Conservation (phyloP, 2,329 filamentous ascomycete species). For the Neofusicoccum laricinum region DNA sequence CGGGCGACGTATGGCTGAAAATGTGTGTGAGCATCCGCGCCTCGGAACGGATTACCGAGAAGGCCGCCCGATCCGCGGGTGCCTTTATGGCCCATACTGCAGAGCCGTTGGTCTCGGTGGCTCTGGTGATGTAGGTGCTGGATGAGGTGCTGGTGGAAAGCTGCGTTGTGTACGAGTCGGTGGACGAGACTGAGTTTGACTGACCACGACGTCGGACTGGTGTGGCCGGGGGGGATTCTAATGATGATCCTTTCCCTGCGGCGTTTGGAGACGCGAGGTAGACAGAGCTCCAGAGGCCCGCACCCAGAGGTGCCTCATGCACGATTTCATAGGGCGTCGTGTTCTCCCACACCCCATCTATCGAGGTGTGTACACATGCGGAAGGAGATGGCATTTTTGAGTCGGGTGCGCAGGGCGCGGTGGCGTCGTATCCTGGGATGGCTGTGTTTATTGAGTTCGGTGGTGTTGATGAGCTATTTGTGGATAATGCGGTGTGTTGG, state of each 20-base stretch:
- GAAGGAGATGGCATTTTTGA: neutral
- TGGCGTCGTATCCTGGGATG: neutral
- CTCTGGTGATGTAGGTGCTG: slow-evolving; percentile 26
- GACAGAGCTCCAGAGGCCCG: slow-evolving; percentile 37
- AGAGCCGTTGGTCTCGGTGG: neutral
- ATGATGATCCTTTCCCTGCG: neutral
- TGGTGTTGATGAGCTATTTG: neutral
- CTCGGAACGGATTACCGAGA: slow-evolving; percentile 31
- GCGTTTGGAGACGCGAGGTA: slow-evolving; percentile 27
- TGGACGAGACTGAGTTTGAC: slow-evolving; percentile 7
- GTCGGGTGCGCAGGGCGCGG: neutral
- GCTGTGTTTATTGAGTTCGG: neutral
- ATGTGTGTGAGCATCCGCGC: slow-evolving; percentile 33
- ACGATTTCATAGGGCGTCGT: slow-evolving; percentile 17
- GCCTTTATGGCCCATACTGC: slow-evolving; percentile 33
- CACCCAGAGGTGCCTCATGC: slow-evolving; percentile 28
- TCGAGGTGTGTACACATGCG: neutral
- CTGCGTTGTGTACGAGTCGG: slow-evolving; percentile 4
- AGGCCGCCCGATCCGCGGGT: slow-evolving; percentile 29
- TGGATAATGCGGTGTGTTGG: neutral
- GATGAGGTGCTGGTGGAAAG: slow-evolving; percentile 1
- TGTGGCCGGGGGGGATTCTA: slow-evolving; percentile 14
- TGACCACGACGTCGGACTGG: neutral
- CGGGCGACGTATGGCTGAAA: slow-evolving; percentile 19
- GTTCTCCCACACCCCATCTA: slow-evolving; percentile 11